Percentiles rank a stretch among this genome's conserved stretches.
Evolutionary conservation across 805 yeast genomes (phyloP).

Genomic region (Lachancea sp.): DNA sequence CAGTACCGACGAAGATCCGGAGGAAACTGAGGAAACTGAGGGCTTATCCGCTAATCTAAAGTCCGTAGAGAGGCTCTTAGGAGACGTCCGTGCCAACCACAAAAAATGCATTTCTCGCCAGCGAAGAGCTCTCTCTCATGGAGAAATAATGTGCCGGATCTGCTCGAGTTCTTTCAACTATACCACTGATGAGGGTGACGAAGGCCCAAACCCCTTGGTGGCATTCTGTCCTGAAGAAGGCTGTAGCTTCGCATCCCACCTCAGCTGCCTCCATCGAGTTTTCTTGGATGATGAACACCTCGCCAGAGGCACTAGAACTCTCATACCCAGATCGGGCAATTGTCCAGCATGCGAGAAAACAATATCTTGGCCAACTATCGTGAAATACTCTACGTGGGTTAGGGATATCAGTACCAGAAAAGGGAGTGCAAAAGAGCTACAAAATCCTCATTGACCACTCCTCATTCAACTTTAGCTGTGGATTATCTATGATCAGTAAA

Average conservation of each 20-base stretch:
- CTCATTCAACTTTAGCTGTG: background rate
- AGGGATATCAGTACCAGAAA: background rate
- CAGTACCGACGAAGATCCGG: constrained; percentile 1
- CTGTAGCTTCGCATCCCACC: constrained; percentile 35
- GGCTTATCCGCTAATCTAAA: constrained; percentile 17
- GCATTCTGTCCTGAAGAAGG: constrained; percentile 31
- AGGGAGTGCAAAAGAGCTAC: background rate
- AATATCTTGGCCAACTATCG: constrained; percentile 29
- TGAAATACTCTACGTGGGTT: constrained; percentile 21
- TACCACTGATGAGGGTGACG: constrained; percentile 26
- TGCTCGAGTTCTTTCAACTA: constrained; percentile 35
- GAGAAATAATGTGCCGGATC: constrained; percentile 27
- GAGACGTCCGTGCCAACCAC: constrained; percentile 12
- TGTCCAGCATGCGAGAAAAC: constrained; percentile 29
- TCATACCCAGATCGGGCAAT: constrained; percentile 27
- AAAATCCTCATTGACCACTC: constrained; percentile 1
- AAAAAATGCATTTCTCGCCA: constrained; percentile 11
- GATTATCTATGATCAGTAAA: constrained; percentile 3
- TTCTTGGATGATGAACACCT: constrained; percentile 17
- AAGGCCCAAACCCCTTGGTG: constrained; percentile 28
- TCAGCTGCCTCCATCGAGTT: constrained; percentile 35
- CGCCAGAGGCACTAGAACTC: constrained; percentile 10
- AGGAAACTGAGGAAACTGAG: background rate
- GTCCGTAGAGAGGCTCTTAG: constrained; percentile 27
- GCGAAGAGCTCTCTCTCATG: constrained; percentile 19